Conservation (phyloP, 805 yeast genomes). For the Candida corydali region DNA sequence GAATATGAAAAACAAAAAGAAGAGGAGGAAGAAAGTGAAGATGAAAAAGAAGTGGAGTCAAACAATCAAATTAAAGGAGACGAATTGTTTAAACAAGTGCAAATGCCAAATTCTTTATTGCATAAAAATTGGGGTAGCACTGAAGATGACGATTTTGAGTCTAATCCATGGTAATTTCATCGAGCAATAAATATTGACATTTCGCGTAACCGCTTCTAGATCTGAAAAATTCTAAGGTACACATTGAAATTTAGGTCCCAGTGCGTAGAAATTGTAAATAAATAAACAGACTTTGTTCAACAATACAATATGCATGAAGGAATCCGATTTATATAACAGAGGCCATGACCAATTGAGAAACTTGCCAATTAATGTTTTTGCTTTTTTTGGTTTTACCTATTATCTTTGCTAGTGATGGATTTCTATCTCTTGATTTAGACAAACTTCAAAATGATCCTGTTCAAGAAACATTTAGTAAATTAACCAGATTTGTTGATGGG, state of each 20-base stretch:
- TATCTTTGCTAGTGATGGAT: constrained; percentile 3
- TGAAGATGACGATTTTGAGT: constrained; percentile 42
- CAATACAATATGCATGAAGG: constrained; percentile 2
- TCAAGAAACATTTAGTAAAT: background rate
- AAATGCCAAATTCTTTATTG: constrained; percentile 45
- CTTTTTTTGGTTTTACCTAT: background rate
- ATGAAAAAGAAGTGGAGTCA: constrained; percentile 3
- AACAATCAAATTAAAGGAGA: constrained; percentile 34
- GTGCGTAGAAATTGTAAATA: too few species aligned
- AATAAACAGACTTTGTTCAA: background rate
- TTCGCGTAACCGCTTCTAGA: too few species aligned
- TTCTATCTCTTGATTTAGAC: constrained; percentile 1
- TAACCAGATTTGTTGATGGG: background rate
- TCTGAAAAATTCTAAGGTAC: too few species aligned
- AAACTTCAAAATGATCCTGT: constrained; percentile 3
- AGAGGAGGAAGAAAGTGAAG: constrained; percentile 18
- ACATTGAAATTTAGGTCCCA: too few species aligned
- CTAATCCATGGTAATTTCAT: constrained; percentile 59
- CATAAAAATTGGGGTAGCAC: constrained; percentile 44
- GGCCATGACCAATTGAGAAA: background rate
- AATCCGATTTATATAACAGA: background rate
- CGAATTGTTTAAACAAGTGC: constrained; percentile 46
- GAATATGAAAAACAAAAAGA: constrained; percentile 21
- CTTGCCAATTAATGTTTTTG: background rate
- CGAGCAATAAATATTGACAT: background rate